Conservation (phyloP, 331 rosid species). For the Telfairia occidentalis region DNA sequence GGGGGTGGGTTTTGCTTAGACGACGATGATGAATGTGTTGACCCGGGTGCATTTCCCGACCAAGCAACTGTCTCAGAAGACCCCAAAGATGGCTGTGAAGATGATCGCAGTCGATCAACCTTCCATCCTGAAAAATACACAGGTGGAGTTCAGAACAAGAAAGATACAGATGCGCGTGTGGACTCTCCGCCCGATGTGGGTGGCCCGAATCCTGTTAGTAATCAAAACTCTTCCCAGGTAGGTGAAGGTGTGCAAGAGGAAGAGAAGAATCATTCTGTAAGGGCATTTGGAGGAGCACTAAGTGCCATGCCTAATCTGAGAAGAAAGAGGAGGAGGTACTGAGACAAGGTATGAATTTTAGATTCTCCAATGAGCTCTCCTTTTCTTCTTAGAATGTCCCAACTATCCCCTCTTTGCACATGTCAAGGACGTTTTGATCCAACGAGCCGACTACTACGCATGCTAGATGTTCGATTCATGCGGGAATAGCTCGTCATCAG, state of each 20-base stretch:
- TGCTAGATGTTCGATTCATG: background rate
- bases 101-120: conserved; percentile 19
- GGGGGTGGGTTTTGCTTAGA: conserved; percentile 65
- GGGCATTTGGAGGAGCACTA: conserved; percentile 23
- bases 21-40: conserved; percentile 22
- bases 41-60: conserved; percentile 19
- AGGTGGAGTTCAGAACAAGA: background rate
- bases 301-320: conserved; percentile 62
- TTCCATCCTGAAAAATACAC: conserved; percentile 9
- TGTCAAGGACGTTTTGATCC: background rate
- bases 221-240: conserved; percentile 17
- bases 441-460: too few species aligned
- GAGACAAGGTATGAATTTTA: conserved; percentile 10
- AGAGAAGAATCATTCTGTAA: conserved; percentile 15
- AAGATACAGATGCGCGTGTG: background rate
- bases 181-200: background rate
- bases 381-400: background rate
- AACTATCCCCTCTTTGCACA: background rate
- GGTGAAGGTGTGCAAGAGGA: conserved; percentile 19
- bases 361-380: background rate
- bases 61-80: conserved; percentile 8
- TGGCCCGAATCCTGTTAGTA: background rate
- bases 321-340: conserved; percentile 45
- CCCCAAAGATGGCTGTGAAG: conserved; percentile 7
- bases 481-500: background rate